Evolutionary conservation across 1,139 yeast species (phyloP).

Genomic region (Wickerhamiella infanticola): DNA sequence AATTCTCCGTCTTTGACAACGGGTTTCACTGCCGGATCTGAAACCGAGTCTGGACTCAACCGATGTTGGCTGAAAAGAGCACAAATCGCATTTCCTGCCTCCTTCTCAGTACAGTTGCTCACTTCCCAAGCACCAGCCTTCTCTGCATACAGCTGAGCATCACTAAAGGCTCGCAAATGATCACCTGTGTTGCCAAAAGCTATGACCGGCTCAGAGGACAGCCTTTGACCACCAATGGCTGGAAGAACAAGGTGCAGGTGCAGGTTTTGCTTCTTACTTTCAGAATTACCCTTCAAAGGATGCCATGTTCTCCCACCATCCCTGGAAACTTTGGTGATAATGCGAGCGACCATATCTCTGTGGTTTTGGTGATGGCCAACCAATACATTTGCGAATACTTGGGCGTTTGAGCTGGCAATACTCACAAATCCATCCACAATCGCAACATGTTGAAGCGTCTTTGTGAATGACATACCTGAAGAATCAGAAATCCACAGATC

Average conservation of each 20-base stretch:
- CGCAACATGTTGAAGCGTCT: conserved; percentile 30
- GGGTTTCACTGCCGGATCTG: no score
- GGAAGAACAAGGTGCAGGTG: conserved; percentile 39
- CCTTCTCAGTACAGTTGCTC: no score
- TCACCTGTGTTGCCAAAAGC: conserved; percentile 29
- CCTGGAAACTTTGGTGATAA: conserved; percentile 35
- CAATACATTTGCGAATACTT: conserved; percentile 41
- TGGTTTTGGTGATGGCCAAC: conserved; percentile 11
- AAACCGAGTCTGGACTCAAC: no score
- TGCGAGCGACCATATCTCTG: background rate
- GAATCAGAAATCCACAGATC: conserved; percentile 47
- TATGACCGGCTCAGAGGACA: conserved; percentile 51
- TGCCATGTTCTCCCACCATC: conserved; percentile 58
- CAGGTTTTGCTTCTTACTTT: conserved; percentile 37
- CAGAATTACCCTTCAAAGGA: conserved; percentile 28
- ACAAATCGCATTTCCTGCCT: no score
- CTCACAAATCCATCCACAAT: conserved; percentile 33
- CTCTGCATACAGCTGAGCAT: conserved; percentile 27
- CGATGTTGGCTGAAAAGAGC: no score
- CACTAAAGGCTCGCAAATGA: conserved; percentile 15
- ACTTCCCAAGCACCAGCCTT: no score
- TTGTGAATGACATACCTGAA: conserved; percentile 41
- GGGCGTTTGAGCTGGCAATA: conserved; percentile 52
- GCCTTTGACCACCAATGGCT: conserved; percentile 40
- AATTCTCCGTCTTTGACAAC: no score